Evolutionary conservation across 208 protist species (phyloP).

Genomic region (Naegleria lovaniensis): DNA sequence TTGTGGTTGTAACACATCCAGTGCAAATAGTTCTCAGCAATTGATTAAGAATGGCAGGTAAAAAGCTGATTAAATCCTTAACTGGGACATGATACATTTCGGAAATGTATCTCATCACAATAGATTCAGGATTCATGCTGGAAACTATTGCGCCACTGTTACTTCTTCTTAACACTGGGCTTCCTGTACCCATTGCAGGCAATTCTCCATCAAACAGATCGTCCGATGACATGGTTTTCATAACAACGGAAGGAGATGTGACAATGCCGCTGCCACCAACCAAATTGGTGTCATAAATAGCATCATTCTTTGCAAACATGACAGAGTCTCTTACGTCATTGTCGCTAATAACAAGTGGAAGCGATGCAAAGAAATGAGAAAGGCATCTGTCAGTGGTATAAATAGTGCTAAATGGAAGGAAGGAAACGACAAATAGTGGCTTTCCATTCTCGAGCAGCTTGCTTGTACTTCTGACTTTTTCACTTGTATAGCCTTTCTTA

Average conservation of each 20-base stretch:
- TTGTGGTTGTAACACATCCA: not conserved
- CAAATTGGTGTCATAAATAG: not conserved
- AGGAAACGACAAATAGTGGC: not conserved
- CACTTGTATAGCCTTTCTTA: not conserved
- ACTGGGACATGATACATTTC: not conserved
- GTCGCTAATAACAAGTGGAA: not conserved
- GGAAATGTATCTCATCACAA: not conserved
- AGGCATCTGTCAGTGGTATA: not conserved
- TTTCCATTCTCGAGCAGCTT: not conserved
- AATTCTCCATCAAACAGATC: not conserved
- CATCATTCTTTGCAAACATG: not conserved
- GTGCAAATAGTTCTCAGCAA: slow-evolving; percentile 4
- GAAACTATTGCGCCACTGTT: not conserved
- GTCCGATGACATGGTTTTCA: not conserved
- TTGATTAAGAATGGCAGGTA: not conserved
- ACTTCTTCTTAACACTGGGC: not conserved
- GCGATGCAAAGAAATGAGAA: not conserved
- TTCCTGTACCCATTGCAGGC: not conserved
- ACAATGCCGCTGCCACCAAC: not conserved
- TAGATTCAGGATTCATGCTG: slow-evolving; percentile 4
- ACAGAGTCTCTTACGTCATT: not conserved
- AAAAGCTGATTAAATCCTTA: not conserved
- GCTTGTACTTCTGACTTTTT: not conserved
- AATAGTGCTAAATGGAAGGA: not conserved
- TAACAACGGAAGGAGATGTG: not conserved